Evolutionary conservation across 768 basidiomycete species (phyloP).

Genomic region (Xerocomellus intermedius): DNA sequence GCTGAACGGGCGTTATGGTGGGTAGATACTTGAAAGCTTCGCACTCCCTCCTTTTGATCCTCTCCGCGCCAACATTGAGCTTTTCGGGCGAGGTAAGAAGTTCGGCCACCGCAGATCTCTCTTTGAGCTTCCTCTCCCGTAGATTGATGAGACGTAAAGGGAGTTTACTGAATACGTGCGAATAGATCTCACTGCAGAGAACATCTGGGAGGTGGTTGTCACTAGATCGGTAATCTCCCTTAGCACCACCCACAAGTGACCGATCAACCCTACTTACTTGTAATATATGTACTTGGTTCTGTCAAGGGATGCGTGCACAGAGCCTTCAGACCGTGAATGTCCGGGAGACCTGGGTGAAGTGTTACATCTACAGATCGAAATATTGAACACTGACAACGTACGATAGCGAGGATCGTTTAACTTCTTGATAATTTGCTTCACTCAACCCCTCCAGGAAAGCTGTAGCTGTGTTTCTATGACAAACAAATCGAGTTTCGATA

Average conservation of each 20-base stretch:
- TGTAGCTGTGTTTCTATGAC: background rate
- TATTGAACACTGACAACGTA: background rate
- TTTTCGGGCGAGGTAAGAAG: background rate
- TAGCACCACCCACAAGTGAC: background rate
- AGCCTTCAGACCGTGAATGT: too few species aligned
- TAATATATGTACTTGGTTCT: background rate
- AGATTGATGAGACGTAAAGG: background rate
- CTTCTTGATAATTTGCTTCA: background rate
- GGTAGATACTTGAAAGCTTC: background rate
- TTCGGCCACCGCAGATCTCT: background rate
- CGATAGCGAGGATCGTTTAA: background rate
- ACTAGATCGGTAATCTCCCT: background rate
- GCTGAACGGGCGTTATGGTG: background rate
- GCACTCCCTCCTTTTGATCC: background rate
- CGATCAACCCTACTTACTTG: background rate
- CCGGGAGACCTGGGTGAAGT: background rate
- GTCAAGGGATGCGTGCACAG: background rate
- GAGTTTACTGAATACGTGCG: conserved; percentile 1
- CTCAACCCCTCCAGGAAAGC: background rate
- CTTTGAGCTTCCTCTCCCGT: background rate
- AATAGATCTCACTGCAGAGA: background rate
- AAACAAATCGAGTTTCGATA: background rate
- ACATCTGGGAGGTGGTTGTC: background rate
- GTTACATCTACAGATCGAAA: background rate
- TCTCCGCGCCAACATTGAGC: background rate